Percentiles rank a stretch among this genome's conserved stretches.
Evolutionary conservation across 2,329 filamentous ascomycete genomes (phyloP).

Genomic region (Fonsecaea pedrosoi): DNA sequence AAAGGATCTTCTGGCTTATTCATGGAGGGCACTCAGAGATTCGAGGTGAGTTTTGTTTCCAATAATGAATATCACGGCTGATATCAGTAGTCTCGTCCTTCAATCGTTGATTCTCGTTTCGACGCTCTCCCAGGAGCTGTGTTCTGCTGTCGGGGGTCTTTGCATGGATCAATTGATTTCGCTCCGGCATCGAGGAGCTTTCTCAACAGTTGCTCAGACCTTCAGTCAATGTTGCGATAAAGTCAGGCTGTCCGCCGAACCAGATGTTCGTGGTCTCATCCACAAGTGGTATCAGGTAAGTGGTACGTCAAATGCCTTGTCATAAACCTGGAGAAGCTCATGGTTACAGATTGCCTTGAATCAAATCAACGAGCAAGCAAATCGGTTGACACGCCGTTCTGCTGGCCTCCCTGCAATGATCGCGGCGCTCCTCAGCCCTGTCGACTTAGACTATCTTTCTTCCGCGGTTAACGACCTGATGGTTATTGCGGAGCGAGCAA

Average conservation of each 20-base stretch:
- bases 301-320: neutral
- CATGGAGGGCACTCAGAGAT: constrained; percentile 93
- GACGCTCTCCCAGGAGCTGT: constrained; percentile 61
- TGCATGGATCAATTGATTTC: constrained; percentile 83
- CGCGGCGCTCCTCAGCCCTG: constrained; percentile 76
- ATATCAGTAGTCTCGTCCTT: constrained; percentile 69
- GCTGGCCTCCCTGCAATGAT: constrained; percentile 90
- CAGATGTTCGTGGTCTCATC: constrained; percentile 58
- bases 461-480: constrained; percentile 62
- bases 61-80: constrained; percentile 30
- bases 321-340: neutral
- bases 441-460: constrained; percentile 65
- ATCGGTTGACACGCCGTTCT: constrained; percentile 83
- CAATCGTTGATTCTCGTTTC: constrained; percentile 61
- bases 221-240: constrained; percentile 81
- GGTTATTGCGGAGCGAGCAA: constrained; percentile 23
- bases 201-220: constrained; percentile 88
- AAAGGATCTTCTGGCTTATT: constrained; percentile 91
- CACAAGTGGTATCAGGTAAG: constrained; percentile 73
- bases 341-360: constrained; percentile 63
- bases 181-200: constrained; percentile 87
- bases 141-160: constrained; percentile 71
- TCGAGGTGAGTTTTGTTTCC: constrained; percentile 67
- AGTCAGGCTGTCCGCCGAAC: constrained; percentile 60
- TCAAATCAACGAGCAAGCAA: constrained; percentile 76